These are phyloP conservation scores for Aquilaria malaccensis DNA, from an alignment of 345 rosid genomes.

Conservation along the genomic window DNA sequence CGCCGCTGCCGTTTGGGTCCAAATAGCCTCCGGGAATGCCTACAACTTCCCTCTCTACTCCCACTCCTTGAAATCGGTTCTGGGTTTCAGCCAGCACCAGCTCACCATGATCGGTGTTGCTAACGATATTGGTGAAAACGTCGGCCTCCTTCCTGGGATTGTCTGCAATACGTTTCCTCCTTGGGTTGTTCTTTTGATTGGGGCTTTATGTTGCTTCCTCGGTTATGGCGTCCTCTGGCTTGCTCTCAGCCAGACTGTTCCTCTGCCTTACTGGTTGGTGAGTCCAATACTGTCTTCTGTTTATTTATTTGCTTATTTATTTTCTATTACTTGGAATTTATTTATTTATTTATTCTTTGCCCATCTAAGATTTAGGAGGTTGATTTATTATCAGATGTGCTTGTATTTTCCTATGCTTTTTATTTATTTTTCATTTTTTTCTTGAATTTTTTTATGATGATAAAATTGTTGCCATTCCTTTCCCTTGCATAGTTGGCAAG, in stretches of 20 bases:
- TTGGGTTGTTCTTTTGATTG: constrained; percentile 52
- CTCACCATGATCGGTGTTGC: constrained; percentile 71
- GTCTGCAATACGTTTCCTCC: constrained; percentile 63
- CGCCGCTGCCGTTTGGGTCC: constrained; percentile 64
- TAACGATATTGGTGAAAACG: constrained; percentile 62
- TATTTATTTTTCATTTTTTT: too few relatives aligned
- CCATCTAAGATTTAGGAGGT: too few relatives aligned
- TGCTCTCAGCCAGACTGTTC: constrained; percentile 35
- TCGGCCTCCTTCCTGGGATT: constrained; percentile 57
- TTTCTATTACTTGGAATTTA: too few relatives aligned
- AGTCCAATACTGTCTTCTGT: constrained; percentile 14
- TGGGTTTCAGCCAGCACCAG: constrained; percentile 62
- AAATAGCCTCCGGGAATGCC: constrained; percentile 57
- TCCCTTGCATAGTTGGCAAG: too few relatives aligned
- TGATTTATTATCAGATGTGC: too few relatives aligned
- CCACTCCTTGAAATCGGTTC: constrained; percentile 59
- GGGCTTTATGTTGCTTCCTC: constrained; percentile 45
- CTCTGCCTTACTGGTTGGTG: constrained; percentile 70
- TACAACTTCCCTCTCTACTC: constrained; percentile 68
- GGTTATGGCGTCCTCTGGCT: constrained; percentile 71
- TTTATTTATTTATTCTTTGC: too few relatives aligned
- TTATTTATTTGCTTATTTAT: neutral
- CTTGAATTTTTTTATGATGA: too few relatives aligned
- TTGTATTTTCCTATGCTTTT: too few relatives aligned
- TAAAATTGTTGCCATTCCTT: too few relatives aligned